Conservation (phyloP, 2,329 filamentous ascomycete genomes). For the Colletotrichum orchidophilum region DNA sequence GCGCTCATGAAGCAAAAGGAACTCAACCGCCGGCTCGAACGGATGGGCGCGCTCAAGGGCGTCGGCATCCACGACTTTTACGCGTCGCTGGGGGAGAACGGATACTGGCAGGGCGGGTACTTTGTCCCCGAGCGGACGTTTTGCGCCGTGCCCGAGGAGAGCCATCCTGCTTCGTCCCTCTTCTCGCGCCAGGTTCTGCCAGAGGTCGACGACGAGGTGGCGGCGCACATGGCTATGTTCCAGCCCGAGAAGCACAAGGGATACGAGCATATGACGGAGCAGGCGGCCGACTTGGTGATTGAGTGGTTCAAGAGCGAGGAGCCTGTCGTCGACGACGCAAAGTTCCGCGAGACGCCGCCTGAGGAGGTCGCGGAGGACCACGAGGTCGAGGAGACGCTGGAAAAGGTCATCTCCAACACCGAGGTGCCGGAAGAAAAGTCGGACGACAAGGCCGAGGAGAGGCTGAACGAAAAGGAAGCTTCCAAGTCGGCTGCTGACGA, state of each 20-base stretch:
- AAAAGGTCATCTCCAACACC: slow-evolving; percentile 38
- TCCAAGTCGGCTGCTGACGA: slow-evolving; percentile 31
- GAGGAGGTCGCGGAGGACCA: slow-evolving; percentile 46
- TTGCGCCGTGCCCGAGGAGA: slow-evolving; percentile 72
- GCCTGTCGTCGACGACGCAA: slow-evolving; percentile 55
- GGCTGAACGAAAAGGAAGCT: slow-evolving; percentile 27
- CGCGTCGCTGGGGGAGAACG: slow-evolving; percentile 77
- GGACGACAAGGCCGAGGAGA: neutral
- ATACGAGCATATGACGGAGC: slow-evolving; percentile 70
- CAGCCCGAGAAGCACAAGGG: slow-evolving; percentile 67
- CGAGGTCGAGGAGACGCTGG: slow-evolving; percentile 43
- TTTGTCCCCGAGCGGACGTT: slow-evolving; percentile 79
- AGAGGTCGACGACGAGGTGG: slow-evolving; percentile 74
- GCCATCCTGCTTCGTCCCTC: slow-evolving; percentile 50
- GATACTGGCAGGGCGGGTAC: slow-evolving; percentile 68
- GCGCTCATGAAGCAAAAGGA: slow-evolving; percentile 80
- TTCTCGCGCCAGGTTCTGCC: slow-evolving; percentile 70
- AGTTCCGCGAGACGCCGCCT: slow-evolving; percentile 51
- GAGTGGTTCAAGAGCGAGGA: slow-evolving; percentile 64
- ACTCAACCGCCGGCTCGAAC: slow-evolving; percentile 72
- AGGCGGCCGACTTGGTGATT: slow-evolving; percentile 65
- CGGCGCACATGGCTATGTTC: slow-evolving; percentile 77
- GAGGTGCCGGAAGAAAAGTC: slow-evolving; percentile 38
- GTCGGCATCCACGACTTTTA: slow-evolving; percentile 81
- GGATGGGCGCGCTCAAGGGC: slow-evolving; percentile 67